phyloP scores from a whole-genome alignment of 352 stramenopile species.

The Phytophthora vignae region DNA sequence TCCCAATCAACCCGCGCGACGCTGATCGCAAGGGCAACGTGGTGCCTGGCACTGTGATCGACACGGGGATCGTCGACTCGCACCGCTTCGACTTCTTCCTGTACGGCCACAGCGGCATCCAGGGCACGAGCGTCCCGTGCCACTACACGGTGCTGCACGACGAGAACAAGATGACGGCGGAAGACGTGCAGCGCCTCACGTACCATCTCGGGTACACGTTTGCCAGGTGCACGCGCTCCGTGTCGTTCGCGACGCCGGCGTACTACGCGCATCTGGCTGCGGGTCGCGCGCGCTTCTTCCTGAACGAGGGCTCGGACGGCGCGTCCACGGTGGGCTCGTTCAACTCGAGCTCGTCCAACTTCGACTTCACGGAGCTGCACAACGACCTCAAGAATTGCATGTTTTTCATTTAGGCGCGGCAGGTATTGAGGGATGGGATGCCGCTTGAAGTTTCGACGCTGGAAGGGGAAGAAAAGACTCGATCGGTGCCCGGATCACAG shows the following conservation, averaged over 20 bases:
- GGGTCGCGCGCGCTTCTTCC: constrained; percentile 84
- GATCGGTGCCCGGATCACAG: no score
- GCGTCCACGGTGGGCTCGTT: constrained; percentile 65
- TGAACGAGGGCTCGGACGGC: constrained; percentile 69
- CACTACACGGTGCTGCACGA: constrained; percentile 90
- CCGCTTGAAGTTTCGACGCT: no score
- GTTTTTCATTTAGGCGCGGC: constrained; percentile 62
- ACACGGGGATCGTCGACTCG: constrained; percentile 85
- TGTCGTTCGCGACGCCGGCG: constrained; percentile 86
- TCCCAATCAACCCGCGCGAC: constrained; percentile 48
- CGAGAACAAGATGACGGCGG: constrained; percentile 71
- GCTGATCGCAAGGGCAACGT: constrained; percentile 79
- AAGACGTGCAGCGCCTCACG: constrained; percentile 75
- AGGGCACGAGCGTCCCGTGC: constrained; percentile 84
- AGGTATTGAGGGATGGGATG: no score
- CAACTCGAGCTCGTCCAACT: constrained; percentile 64
- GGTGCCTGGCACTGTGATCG: constrained; percentile 78
- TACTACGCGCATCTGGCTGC: constrained; percentile 90
- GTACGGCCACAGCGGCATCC: constrained; percentile 83
- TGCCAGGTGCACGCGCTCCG: constrained; percentile 83
- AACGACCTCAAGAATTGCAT: constrained; percentile 71
- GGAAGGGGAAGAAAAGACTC: no score
- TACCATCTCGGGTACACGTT: constrained; percentile 89
- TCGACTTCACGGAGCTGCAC: constrained; percentile 71
- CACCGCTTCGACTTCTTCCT: constrained; percentile 90